phyloP scores from a whole-genome alignment of 305 asterid genomes.

The Ajuga reptans region DNA sequence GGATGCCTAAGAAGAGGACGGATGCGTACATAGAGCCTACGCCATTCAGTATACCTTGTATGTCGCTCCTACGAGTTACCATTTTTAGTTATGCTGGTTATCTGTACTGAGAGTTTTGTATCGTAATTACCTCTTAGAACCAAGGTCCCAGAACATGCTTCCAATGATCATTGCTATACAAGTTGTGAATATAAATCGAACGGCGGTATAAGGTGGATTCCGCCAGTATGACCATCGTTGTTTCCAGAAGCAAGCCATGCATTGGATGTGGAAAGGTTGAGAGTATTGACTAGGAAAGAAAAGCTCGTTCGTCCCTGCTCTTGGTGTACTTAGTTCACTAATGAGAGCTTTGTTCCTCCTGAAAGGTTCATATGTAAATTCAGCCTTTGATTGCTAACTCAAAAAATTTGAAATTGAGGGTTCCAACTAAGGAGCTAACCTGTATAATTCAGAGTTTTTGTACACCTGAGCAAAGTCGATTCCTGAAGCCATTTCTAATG shows the following conservation, averaged over 20 bases:
- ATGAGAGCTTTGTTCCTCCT: slow-evolving; percentile 38
- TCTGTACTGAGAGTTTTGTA: not conserved
- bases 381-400: not conserved
- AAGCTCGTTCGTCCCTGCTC: slow-evolving; percentile 26
- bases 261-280: slow-evolving; percentile 35
- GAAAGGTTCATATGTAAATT: not conserved
- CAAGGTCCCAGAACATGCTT: slow-evolving; percentile 42
- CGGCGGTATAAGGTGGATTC: slow-evolving; percentile 38
- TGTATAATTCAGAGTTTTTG: slow-evolving; percentile 31
- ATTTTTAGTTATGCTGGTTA: not conserved
- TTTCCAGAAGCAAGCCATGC: slow-evolving; percentile 46
- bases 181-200: slow-evolving; percentile 30
- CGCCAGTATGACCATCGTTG: slow-evolving; percentile 43
- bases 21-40: slow-evolving; percentile 38
- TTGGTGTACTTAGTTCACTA: slow-evolving; percentile 33
- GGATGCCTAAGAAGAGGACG: slow-evolving; percentile 31
- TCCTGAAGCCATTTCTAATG: slow-evolving; percentile 31
- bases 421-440: not conserved
- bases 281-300: slow-evolving; percentile 27
- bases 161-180: slow-evolving; percentile 31
- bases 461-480: slow-evolving; percentile 30
- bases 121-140: slow-evolving; percentile 30
- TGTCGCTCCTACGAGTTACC: slow-evolving; percentile 20
- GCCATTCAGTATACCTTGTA: slow-evolving; percentile 27
- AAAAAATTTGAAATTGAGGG: not conserved